A percentile compares a stretch with the other conserved stretches of the same genome.
phyloP scores from a whole-genome alignment of 2,329 filamentous ascomycete genomes.

The Talaromyces amestolkiae region DNA sequence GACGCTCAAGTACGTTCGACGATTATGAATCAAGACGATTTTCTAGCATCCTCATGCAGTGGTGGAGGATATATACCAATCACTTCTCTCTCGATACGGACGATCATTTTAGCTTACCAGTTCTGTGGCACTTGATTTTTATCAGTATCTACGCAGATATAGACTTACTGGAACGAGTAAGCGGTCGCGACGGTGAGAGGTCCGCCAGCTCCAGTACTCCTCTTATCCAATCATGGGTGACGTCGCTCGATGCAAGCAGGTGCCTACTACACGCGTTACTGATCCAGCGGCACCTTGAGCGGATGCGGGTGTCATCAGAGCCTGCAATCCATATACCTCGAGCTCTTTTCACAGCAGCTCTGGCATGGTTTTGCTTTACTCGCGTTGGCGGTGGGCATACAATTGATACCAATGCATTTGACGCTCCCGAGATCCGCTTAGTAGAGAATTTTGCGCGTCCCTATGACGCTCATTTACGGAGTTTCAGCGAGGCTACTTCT shows the following conservation, averaged over 20 bases:
- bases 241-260: background rate
- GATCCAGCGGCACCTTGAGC: background rate
- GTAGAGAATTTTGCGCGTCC: background rate
- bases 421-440: background rate
- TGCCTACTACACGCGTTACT: background rate
- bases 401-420: background rate
- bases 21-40: background rate
- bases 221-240: background rate
- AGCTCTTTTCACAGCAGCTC: background rate
- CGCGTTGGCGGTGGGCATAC: background rate
- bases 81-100: background rate
- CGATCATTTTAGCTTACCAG: background rate
- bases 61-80: background rate
- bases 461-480: background rate
- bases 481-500: background rate
- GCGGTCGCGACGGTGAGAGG: background rate
- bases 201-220: background rate
- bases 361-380: background rate
- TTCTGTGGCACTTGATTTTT: background rate
- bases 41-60: background rate
- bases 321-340: background rate
- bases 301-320: background rate
- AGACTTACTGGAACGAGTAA: background rate
- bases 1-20: background rate
- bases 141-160: background rate